A percentile compares a stretch with the other conserved stretches of the same genome.
These are phyloP conservation scores for Juglanconis juglandina DNA, from an alignment of 2,329 filamentous ascomycete species.

Conservation along the genomic window DNA sequence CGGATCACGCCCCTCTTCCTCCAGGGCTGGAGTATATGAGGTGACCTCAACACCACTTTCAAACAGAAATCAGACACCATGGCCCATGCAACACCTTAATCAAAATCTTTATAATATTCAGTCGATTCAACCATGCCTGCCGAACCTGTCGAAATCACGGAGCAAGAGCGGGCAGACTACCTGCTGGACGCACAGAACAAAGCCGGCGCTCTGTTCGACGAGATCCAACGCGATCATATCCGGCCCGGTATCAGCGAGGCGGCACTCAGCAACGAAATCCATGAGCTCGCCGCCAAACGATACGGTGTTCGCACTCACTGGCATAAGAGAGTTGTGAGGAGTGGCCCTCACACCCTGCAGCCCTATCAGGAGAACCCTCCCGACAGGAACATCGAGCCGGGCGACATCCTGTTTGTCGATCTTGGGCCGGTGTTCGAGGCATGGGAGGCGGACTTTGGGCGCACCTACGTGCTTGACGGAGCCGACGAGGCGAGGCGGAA, in stretches of 20 bases:
- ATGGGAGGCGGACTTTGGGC: slow-evolving; percentile 53
- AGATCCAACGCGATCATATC: slow-evolving; percentile 43
- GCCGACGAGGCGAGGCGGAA: slow-evolving; percentile 41
- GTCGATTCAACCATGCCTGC: background rate
- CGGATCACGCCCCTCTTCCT: too few relatives aligned
- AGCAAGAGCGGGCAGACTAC: slow-evolving; percentile 30
- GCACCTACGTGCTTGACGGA: slow-evolving; percentile 46
- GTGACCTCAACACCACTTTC: too few relatives aligned
- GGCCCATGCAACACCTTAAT: too few relatives aligned
- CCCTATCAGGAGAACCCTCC: slow-evolving; percentile 49
- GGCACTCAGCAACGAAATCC: slow-evolving; percentile 43
- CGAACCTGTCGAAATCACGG: slow-evolving; percentile 2
- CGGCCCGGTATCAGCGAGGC: slow-evolving; percentile 47
- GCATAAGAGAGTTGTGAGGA: slow-evolving; percentile 50
- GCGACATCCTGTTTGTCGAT: slow-evolving; percentile 51
- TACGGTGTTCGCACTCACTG: slow-evolving; percentile 46
- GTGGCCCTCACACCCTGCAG: slow-evolving; percentile 45
- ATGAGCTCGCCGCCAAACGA: slow-evolving; percentile 39
- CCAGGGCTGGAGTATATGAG: too few relatives aligned
- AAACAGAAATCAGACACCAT: too few relatives aligned
- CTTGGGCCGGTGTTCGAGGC: slow-evolving; percentile 49
- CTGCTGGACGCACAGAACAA: slow-evolving; percentile 46
- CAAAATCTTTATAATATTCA: too few relatives aligned
- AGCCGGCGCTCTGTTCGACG: slow-evolving; percentile 42
- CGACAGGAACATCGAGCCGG: slow-evolving; percentile 42